Percentiles rank a stretch among this genome's conserved stretches.
Evolutionary conservation across 345 rosid genomes (phyloP).

Genomic region (Nasturtium officinale): DNA sequence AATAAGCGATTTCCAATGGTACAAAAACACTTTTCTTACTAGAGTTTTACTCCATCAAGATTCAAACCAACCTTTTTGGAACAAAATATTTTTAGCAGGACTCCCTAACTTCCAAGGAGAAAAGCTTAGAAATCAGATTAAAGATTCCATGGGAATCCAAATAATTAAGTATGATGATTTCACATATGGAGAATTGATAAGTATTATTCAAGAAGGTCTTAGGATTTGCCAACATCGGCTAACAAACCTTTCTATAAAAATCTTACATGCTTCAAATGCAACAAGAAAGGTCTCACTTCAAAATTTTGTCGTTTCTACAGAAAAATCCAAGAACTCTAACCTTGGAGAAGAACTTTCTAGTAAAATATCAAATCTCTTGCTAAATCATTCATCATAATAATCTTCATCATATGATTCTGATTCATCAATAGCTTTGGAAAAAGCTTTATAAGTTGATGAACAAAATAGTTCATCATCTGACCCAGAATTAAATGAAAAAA

Average conservation of each 20-base stretch:
- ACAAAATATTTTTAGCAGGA: not conserved
- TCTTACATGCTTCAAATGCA: not conserved
- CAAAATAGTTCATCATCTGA: no score
- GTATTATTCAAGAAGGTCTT: not conserved
- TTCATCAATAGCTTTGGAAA: not conserved
- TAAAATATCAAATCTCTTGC: not conserved
- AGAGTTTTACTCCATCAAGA: not conserved
- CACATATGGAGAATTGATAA: no score
- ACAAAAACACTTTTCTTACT: slow-evolving; percentile 2
- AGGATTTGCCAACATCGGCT: not conserved
- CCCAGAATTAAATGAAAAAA: no score
- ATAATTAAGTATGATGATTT: no score
- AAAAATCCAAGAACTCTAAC: not conserved
- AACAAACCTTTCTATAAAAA: not conserved
- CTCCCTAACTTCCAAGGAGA: not conserved
- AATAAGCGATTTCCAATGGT: not conserved
- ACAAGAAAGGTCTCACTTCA: no score
- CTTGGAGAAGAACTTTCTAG: not conserved
- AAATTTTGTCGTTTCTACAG: not conserved
- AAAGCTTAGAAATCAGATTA: no score
- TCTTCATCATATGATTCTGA: not conserved
- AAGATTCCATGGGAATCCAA: no score
- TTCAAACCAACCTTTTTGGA: not conserved
- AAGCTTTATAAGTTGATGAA: not conserved
- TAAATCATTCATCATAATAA: not conserved